phyloP scores from a whole-genome alignment of 1,284 basidiomycete species.

The Apiotrichum domesticum region DNA sequence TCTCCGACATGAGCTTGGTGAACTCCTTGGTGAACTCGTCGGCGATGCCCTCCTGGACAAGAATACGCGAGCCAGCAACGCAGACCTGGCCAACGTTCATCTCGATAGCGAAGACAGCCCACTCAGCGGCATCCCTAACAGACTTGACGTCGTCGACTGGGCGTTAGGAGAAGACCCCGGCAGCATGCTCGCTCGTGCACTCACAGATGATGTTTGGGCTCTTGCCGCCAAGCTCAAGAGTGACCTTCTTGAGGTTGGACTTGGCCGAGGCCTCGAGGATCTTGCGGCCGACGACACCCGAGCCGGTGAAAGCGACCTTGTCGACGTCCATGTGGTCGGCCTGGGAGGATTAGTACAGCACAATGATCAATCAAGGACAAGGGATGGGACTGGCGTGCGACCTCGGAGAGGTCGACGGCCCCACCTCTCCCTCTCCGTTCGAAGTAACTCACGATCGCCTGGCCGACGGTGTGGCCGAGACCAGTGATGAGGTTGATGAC shows the following conservation, averaged over 20 bases:
- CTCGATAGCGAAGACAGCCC: constrained; percentile 21
- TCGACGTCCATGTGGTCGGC: constrained; percentile 65
- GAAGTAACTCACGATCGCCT: constrained; percentile 51
- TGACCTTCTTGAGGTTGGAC: constrained; percentile 65
- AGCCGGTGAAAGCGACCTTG: constrained; percentile 53
- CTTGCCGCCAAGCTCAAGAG: constrained; percentile 52
- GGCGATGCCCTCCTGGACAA: constrained; percentile 72
- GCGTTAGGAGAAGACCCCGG: too few species aligned
- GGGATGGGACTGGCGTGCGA: too few species aligned
- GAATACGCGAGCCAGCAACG: constrained; percentile 53
- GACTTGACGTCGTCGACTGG: constrained; percentile 18
- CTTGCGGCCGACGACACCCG: constrained; percentile 70
- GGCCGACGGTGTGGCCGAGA: constrained; percentile 51
- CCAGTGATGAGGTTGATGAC: constrained; percentile 80
- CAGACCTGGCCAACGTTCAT: constrained; percentile 15
- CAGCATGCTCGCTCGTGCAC: background rate
- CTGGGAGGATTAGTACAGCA: background rate
- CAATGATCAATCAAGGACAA: too few species aligned
- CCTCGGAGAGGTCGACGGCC: too few species aligned
- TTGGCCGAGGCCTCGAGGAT: constrained; percentile 74
- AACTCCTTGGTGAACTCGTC: constrained; percentile 69
- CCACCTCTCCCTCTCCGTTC: background rate
- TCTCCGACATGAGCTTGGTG: constrained; percentile 58
- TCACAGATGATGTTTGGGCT: constrained; percentile 20
- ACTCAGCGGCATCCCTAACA: constrained; percentile 18